These are phyloP conservation scores for Cnidoscolus chayamansa DNA, from an alignment of 441 rosid genomes.

Conservation along the genomic window DNA sequence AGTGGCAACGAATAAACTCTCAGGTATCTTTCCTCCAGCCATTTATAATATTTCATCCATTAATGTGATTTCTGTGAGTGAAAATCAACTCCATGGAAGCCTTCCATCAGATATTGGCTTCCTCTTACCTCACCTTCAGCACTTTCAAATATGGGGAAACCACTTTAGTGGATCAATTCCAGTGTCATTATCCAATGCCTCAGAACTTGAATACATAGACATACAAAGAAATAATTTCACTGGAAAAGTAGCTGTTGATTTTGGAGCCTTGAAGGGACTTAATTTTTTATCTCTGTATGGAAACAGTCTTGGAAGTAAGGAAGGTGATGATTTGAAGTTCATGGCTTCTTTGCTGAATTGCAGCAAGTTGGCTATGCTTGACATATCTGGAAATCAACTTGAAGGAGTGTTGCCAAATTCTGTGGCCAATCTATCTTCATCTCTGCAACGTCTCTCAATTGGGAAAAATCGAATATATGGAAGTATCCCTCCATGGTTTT, in stretches of 20 bases:
- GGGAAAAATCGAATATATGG: constrained; percentile 9
- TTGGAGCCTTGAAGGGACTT: constrained; percentile 7
- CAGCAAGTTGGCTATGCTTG: neutral
- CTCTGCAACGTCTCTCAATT: neutral
- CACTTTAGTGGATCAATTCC: constrained; percentile 5
- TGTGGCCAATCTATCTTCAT: constrained; percentile 1
- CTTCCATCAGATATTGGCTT: constrained; percentile 16
- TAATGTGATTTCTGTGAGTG: neutral
- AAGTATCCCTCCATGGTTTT: neutral
- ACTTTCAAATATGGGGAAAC: neutral
- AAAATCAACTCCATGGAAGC: neutral
- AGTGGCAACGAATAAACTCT: neutral
- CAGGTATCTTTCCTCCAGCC: constrained; percentile 7
- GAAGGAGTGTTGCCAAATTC: constrained; percentile 8
- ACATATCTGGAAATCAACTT: neutral
- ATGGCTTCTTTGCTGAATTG: constrained; percentile 13
- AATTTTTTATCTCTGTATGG: neutral
- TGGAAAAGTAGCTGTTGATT: constrained; percentile 20
- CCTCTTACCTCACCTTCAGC: neutral
- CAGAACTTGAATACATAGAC: neutral
- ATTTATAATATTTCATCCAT: constrained; percentile 15
- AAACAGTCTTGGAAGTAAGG: neutral
- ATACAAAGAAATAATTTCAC: neutral
- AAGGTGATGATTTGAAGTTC: constrained; percentile 1
- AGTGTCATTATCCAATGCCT: constrained; percentile 22